Percentiles rank a stretch among this genome's conserved stretches.
phyloP scores from a whole-genome alignment of 345 rosid species.

The Dipteronia dyeriana region DNA sequence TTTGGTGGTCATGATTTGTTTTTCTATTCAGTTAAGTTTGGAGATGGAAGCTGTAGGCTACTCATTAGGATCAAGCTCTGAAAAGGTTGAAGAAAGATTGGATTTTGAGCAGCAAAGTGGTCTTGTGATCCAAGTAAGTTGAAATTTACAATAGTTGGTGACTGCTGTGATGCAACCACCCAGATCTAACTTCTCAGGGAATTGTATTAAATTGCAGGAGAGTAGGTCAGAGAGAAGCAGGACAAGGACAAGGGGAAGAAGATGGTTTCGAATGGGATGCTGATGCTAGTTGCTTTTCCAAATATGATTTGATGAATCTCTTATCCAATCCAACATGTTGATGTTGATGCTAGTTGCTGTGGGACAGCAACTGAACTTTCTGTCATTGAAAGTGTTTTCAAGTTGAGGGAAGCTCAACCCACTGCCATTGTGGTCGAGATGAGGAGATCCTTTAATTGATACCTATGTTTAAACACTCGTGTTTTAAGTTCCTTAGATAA shows the following conservation, averaged over 20 bases:
- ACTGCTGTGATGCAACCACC: too few relatives aligned
- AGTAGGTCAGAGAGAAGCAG: neutral
- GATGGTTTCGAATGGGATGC: constrained; percentile 23
- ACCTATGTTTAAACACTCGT: constrained; percentile 61
- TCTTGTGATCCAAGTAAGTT: too few relatives aligned
- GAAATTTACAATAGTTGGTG: too few relatives aligned
- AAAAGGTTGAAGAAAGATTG: neutral
- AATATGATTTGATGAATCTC: neutral
- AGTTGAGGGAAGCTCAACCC: constrained; percentile 89
- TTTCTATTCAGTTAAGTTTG: constrained; percentile 9
- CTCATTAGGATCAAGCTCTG: constrained; percentile 20
- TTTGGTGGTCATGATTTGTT: neutral
- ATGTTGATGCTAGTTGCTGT: too few relatives aligned
- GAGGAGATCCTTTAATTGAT: constrained; percentile 47
- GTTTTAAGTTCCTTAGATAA: constrained; percentile 30
- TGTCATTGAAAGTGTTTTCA: constrained; percentile 87
- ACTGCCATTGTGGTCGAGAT: constrained; percentile 2
- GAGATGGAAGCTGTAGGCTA: constrained; percentile 21
- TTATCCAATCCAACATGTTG: neutral
- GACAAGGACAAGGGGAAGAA: constrained; percentile 5
- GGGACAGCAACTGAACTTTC: constrained; percentile 91
- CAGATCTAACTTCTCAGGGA: too few relatives aligned
- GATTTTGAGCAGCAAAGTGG: neutral
- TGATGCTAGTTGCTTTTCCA: neutral
- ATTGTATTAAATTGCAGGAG: neutral